Evolutionary conservation across 2,329 filamentous ascomycete species (phyloP).

Genomic region (Parastagonospora nodorum): DNA sequence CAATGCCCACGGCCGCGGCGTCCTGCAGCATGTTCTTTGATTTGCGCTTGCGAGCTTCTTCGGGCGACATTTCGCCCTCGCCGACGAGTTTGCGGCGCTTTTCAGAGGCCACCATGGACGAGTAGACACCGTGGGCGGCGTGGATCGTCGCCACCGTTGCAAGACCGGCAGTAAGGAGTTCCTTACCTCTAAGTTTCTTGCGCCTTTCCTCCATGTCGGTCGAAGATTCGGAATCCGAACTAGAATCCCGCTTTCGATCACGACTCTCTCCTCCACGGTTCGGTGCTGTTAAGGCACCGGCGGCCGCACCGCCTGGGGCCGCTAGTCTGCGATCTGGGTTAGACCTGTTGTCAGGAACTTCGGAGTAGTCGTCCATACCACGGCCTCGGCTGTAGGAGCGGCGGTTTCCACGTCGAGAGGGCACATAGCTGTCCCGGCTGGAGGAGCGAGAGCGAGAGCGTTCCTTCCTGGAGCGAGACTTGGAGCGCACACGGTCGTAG

Average conservation of each 20-base stretch:
- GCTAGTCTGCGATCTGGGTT: constrained; percentile 47
- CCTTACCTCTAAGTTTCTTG: constrained; percentile 70
- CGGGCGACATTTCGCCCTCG: constrained; percentile 66
- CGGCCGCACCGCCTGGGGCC: constrained; percentile 42
- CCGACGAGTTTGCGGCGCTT: constrained; percentile 63
- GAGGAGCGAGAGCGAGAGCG: constrained; percentile 48
- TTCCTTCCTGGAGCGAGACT: constrained; percentile 55
- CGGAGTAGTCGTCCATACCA: constrained; percentile 53
- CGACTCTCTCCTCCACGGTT: constrained; percentile 19
- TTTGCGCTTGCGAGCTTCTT: constrained; percentile 67
- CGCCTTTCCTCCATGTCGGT: constrained; percentile 66
- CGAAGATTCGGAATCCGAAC: constrained; percentile 56
- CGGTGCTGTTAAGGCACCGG: constrained; percentile 39
- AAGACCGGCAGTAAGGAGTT: constrained; percentile 68
- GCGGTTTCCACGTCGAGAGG: constrained; percentile 53
- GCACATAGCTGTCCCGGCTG: constrained; percentile 58
- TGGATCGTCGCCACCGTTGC: constrained; percentile 73
- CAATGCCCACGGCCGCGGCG: constrained; percentile 68
- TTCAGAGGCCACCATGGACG: constrained; percentile 67
- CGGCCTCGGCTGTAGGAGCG: constrained; percentile 43
- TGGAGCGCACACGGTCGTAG: constrained; percentile 61
- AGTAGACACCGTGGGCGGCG: constrained; percentile 68
- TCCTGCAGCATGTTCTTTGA: constrained; percentile 68
- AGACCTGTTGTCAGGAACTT: constrained; percentile 36
- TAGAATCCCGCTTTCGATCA: constrained; percentile 27